A percentile compares a stretch with the other conserved stretches of the same genome.
Evolutionary conservation across 2,329 filamentous ascomycete species (phyloP).

Genomic region (Diaporthe destruens): DNA sequence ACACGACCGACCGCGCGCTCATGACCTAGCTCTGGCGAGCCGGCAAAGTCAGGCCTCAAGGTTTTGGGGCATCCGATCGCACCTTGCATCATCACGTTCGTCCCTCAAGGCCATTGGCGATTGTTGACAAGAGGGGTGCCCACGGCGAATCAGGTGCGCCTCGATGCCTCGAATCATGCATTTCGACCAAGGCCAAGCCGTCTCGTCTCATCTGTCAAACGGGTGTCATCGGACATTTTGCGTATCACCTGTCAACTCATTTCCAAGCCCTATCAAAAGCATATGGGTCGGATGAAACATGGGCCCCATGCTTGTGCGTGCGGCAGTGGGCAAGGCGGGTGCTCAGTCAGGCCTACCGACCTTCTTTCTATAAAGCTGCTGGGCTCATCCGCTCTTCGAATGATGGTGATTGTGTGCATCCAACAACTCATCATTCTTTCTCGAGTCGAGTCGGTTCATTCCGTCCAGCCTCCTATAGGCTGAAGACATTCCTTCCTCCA

Average conservation of each 20-base stretch:
- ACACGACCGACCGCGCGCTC: neutral
- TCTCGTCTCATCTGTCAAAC: constrained; percentile 33
- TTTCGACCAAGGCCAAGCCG: constrained; percentile 6
- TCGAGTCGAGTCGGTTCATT: neutral
- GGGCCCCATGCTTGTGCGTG: too few relatives aligned
- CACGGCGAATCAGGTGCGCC: neutral
- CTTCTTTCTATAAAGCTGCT: constrained; percentile 7
- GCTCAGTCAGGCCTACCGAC: neutral
- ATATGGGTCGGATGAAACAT: neutral
- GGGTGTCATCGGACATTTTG: constrained; percentile 9
- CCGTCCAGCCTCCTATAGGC: neutral
- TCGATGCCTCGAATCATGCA: neutral
- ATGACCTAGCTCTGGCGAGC: neutral
- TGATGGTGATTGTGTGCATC: neutral
- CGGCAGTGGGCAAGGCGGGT: neutral
- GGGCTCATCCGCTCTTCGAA: neutral
- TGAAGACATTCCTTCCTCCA: neutral
- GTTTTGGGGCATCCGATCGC: neutral
- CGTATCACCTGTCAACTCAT: constrained; percentile 26
- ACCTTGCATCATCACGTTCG: neutral
- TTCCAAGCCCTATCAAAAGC: neutral
- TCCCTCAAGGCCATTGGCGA: neutral
- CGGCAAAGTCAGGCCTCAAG: neutral
- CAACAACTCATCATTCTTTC: neutral
- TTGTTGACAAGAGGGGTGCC: too few relatives aligned